Base-by-base conservation (phyloP, 2,329 filamentous ascomycete species). In the Hypomyces perniciosus region DNA sequence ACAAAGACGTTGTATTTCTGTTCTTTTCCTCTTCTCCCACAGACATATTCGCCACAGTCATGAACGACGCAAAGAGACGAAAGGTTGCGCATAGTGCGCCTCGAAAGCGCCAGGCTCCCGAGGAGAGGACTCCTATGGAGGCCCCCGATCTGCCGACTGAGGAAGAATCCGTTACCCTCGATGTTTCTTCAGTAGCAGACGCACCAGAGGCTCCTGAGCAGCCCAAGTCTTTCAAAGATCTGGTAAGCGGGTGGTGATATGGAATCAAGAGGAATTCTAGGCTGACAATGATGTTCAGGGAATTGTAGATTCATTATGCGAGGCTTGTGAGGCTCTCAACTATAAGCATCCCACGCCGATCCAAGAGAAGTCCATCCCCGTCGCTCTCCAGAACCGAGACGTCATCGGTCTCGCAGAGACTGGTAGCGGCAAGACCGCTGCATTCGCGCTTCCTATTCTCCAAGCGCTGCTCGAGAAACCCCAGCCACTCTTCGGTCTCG, bases 341-440 rank as follows among this genome's bases (percentile, higher is more conserved):
- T 99, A 90, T 77, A 95, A 86, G 62, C 71, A 79, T 29, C 89
- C 93, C 0, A 99, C 92, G 2, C 86, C 91, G 0, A 97, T 99
- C 57, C 93, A 96, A 68, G 78, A 79, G 46, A 81, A 95, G 67
- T 80, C 90, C 0, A 95, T 97, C 60, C 92, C 92, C 4, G 67
- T 79, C 46, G 91, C 91, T 34, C 77, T 96, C 4, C 71, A 87
- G 62, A 84, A 86, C 47, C 82, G 90, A 62, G 93, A 97, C 68
- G 76, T 97, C 33, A 96, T 99, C 59, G 93, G 91, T 39, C 78
- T 97, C 46, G 93, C 93, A 31, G 92, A 99, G 71, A 99, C 93
- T 0, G 93, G 93, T 59, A 90, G 85, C 64, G 93, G 93, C 70
- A 99, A 97, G 74, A 97, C 93, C 0, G 92, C 90, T 6, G 91